phyloP scores from a whole-genome alignment of 1,284 basidiomycete species.

The Marasmius fiardii region DNA sequence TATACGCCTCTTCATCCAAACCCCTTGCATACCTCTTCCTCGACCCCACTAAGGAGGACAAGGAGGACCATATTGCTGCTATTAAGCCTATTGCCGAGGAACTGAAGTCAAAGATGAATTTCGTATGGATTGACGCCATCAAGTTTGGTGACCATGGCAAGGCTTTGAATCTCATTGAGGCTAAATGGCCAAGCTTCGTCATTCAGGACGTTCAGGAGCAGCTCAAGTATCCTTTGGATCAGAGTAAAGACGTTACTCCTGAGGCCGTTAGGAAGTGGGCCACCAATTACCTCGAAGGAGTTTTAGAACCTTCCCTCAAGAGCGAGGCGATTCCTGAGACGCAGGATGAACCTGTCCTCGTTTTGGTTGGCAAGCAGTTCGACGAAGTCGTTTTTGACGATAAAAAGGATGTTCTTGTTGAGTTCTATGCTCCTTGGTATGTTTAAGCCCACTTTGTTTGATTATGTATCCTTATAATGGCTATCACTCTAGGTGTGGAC shows the following conservation, averaged over 20 bases:
- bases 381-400: conserved; percentile 86
- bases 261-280: conserved; percentile 63
- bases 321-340: conserved; percentile 82
- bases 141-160: conserved; percentile 97
- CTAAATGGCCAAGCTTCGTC: conserved; percentile 93
- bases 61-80: conserved; percentile 64
- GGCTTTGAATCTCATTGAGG: conserved; percentile 82
- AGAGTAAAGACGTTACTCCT: conserved; percentile 56
- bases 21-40: conserved; percentile 96
- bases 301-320: conserved; percentile 86
- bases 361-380: conserved; percentile 88
- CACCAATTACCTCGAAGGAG: conserved; percentile 65
- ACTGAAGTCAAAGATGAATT: conserved; percentile 89
- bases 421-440: conserved; percentile 97
- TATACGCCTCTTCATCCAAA: conserved; percentile 80
- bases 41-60: conserved; percentile 73
- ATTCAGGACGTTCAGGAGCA: conserved; percentile 84
- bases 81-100: conserved; percentile 78
- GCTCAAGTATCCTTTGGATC: conserved; percentile 89
- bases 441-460: conserved; percentile 18
- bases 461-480: conserved; percentile 17
- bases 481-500: conserved; percentile 69
- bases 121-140: conserved; percentile 97
- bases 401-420: conserved; percentile 92
- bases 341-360: conserved; percentile 84